phyloP scores from a whole-genome alignment of 441 rosid species.

The Iberis amara region DNA sequence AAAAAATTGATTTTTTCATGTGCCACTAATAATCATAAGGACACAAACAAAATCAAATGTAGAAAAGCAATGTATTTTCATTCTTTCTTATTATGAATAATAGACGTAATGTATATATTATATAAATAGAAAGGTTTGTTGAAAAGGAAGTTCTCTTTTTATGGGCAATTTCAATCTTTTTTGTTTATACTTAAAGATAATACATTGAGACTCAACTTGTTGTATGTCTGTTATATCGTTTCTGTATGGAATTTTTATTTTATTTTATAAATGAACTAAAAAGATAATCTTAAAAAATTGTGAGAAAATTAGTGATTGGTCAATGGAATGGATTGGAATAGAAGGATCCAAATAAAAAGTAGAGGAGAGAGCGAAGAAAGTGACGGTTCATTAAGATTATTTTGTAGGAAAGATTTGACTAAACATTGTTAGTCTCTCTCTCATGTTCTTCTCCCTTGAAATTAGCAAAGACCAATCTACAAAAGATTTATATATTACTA shows the following conservation, averaged over 20 bases:
- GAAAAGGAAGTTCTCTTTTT: slow-evolving; percentile 8
- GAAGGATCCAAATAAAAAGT: slow-evolving; percentile 33
- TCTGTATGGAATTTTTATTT: background rate
- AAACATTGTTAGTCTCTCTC: slow-evolving; percentile 10
- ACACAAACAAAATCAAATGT: no score
- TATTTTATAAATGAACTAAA: slow-evolving; percentile 2
- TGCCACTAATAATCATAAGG: no score
- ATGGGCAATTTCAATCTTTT: slow-evolving; percentile 19
- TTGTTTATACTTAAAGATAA: background rate
- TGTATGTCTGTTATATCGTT: slow-evolving; percentile 7
- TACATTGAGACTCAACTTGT: slow-evolving; percentile 26
- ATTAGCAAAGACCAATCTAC: slow-evolving; percentile 16
- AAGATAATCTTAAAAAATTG: slow-evolving; percentile 6
- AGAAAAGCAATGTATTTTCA: no score
- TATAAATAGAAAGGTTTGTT: slow-evolving; percentile 23
- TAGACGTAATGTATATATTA: no score
- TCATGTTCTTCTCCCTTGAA: slow-evolving; percentile 29
- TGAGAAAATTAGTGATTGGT: slow-evolving; percentile 33
- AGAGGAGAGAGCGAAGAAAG: slow-evolving; percentile 27
- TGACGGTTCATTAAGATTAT: slow-evolving; percentile 29
- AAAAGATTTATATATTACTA: background rate
- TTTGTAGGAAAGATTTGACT: slow-evolving; percentile 21
- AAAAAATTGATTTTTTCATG: no score
- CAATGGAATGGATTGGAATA: slow-evolving; percentile 33
- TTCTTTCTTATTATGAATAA: no score